Conservation (phyloP, 2,329 filamentous ascomycete species). For the Penicillium glabrum region DNA sequence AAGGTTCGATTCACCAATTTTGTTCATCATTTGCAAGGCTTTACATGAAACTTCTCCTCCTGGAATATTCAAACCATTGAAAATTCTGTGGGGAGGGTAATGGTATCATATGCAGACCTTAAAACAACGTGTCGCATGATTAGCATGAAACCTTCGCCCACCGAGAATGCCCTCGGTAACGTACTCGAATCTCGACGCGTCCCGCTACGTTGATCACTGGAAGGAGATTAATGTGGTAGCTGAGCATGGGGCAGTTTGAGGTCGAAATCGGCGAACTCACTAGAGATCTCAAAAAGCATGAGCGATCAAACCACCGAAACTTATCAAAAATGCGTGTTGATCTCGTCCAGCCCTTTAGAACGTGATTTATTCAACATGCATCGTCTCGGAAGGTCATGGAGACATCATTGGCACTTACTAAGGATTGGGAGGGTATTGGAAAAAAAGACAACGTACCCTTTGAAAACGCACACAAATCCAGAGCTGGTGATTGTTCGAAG, state of each 20-base stretch:
- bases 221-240: not conserved
- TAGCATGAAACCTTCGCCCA: not conserved
- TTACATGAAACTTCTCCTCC: not conserved
- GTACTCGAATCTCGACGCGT: too few species aligned
- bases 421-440: too few species aligned
- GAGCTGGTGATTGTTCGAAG: too few species aligned
- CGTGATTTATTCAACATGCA: too few species aligned
- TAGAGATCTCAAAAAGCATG: not conserved
- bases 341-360: too few species aligned
- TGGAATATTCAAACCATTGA: not conserved
- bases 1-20: not conserved
- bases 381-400: too few species aligned
- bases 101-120: not conserved
- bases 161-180: too few species aligned
- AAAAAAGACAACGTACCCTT: too few species aligned
- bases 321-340: not conserved
- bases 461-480: too few species aligned
- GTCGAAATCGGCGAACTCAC: not conserved
- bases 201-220: too few species aligned
- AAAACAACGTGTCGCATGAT: not conserved
- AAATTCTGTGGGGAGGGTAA: not conserved
- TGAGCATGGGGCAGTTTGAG: not conserved
- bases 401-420: too few species aligned
- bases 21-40: not conserved
- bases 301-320: not conserved